phyloP scores from a whole-genome alignment of 306 rosid genomes.

The Rosa lucieae region DNA sequence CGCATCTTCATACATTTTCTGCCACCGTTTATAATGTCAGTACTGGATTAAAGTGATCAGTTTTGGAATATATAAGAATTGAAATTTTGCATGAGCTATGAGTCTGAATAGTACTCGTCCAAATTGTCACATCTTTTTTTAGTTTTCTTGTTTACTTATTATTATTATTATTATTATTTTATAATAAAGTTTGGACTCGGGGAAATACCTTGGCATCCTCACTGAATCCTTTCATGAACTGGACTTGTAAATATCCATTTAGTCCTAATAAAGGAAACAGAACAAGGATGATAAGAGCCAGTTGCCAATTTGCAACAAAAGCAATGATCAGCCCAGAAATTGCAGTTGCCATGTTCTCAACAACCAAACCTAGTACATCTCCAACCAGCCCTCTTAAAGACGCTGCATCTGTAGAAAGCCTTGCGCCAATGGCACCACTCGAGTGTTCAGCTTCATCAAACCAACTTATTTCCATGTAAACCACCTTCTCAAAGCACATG shows the following conservation, averaged over 20 bases:
- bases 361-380: conserved; percentile 63
- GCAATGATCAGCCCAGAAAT: conserved; percentile 61
- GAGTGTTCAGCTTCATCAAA: conserved; percentile 69
- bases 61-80: neutral
- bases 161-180: neutral
- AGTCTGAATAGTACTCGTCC: neutral
- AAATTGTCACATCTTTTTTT: neutral
- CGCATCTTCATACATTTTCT: conserved; percentile 86
- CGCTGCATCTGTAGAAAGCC: conserved; percentile 73
- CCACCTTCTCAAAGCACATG: conserved; percentile 64
- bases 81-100: neutral
- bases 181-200: neutral
- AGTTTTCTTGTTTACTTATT: too few relatives aligned
- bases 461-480: conserved; percentile 80
- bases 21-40: conserved; percentile 17
- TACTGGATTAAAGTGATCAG: neutral
- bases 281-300: conserved; percentile 56
- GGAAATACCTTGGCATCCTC: conserved; percentile 63
- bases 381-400: conserved; percentile 61
- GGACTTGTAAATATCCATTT: conserved; percentile 54
- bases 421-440: conserved; percentile 70
- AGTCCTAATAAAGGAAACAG: conserved; percentile 54
- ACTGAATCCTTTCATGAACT: conserved; percentile 59
- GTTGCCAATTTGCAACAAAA: conserved; percentile 64
- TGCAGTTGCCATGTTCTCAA: conserved; percentile 50